Base-by-base conservation (phyloP, 2,329 filamentous ascomycete species). In the Colletotrichum truncatum region DNA sequence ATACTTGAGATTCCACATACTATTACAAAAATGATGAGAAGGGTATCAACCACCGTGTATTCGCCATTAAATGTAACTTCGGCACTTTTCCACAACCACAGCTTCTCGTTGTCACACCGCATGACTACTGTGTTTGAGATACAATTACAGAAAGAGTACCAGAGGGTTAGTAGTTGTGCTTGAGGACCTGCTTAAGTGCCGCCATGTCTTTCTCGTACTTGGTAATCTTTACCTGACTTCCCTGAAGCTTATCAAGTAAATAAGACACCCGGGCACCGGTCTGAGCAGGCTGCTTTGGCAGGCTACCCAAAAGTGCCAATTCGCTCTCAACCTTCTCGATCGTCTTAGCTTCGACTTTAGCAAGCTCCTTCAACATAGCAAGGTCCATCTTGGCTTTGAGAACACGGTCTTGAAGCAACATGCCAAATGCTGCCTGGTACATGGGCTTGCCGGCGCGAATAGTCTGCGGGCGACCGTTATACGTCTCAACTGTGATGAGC, bases 391-490 rank as follows among this genome's bases (percentile, higher is more conserved):
- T 88, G 34, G 91, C 90, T 41, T 85, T 84, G 41, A 98, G 82
- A 1, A 93, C 93, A 6, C 84, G 82, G 74, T 98, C 94, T 46
- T 87, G 80, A 0, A 89, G 85, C 36, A 98, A 80, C 36, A 87
- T 83, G 65, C 85, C 84, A 80, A 98, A 98, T 0, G 94, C 94
- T 1, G 94, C 89, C 63, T 90, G 88, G 77, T 95, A 97, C 25
- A 98, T 91, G 0, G 95, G 94, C 73, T 93, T 93, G 21, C 94
- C 94, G 0, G 93, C 91, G 57, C 86, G 89, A 75, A 98, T 92
- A 30, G 83, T 84, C 62, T 90, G 88, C 0, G 96, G 95, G 0
- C 94, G 89, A 0, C 96, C 95, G 46, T 92, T 91, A 52, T 85
- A 81, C 4, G 88, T 88, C 25, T 86, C 85, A 54, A 98, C 89